Evolutionary conservation across 2,329 filamentous ascomycete genomes (phyloP).

Genomic region (Penicillium palitans): DNA sequence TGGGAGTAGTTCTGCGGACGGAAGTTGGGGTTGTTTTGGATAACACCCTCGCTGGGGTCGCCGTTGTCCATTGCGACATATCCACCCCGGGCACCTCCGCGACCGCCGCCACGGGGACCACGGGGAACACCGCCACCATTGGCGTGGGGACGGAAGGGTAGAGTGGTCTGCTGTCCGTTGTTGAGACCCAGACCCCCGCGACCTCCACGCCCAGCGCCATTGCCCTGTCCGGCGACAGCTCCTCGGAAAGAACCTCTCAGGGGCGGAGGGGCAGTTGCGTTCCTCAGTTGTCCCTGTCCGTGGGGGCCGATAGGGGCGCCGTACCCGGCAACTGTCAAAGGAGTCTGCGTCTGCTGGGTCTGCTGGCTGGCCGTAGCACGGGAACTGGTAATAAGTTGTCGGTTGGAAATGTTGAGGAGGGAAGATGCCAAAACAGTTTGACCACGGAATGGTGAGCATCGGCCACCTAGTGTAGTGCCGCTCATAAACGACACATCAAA

Average conservation of each 20-base stretch:
- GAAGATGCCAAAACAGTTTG: slow-evolving; percentile 87
- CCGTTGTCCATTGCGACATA: slow-evolving; percentile 49
- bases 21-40: slow-evolving; percentile 58
- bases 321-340: slow-evolving; percentile 57
- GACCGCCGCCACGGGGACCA: slow-evolving; percentile 31
- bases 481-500: slow-evolving; percentile 98
- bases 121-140: slow-evolving; percentile 27
- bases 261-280: slow-evolving; percentile 58
- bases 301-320: slow-evolving; percentile 59
- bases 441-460: slow-evolving; percentile 89
- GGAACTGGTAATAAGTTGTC: slow-evolving; percentile 68
- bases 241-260: slow-evolving; percentile 60
- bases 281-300: slow-evolving; percentile 61
- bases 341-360: slow-evolving; percentile 59
- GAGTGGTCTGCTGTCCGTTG: slow-evolving; percentile 26
- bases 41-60: slow-evolving; percentile 55
- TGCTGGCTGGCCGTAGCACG: slow-evolving; percentile 43
- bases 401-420: slow-evolving; percentile 81
- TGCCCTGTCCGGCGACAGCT: slow-evolving; percentile 52
- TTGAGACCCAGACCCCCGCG: slow-evolving; percentile 31
- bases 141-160: slow-evolving; percentile 36
- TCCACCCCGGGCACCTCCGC: slow-evolving; percentile 38
- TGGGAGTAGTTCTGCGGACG: slow-evolving; percentile 54
- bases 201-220: slow-evolving; percentile 39
- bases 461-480: slow-evolving; percentile 84